Evolutionary conservation across 805 yeast genomes (phyloP), one percentile per base, ranked within the genome.

Genomic region (Pichia pseudocactophila): DNA sequence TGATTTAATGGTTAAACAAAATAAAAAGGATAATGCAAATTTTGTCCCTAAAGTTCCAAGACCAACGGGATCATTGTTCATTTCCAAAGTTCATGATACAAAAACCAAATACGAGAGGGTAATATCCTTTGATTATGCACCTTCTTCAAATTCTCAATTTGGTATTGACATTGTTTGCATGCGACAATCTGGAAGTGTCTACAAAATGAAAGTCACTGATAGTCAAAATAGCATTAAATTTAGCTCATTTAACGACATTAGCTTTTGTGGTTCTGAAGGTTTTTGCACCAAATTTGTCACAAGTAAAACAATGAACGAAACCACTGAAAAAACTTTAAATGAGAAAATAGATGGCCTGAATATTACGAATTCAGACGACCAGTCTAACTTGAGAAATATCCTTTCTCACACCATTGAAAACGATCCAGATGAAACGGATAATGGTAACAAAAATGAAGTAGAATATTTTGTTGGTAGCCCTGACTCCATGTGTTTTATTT

Each of bases 131-230:
- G 96, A 88, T 58, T 88, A 87, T 57, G 74, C 80, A n/a, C 78
- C 80, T 1, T 77, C 74, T 43, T 46, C 62, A 3, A 42, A 54
- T 6, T 64, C 76, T 2, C 62, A 58, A n/a, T 70, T 78, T 18
- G 73, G 76, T 1, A 72, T 83, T 8, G 78, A 81, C 51, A 69
- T 85, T 44, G 77, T 89, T 25, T 88, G 97, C 59, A 82, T 89
- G 82, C 69, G 96, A 49, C 94, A 86, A 53, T 83, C 95, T 1
- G 97, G 97, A 3, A 81, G 85, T 41, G 79, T 88, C 0, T 88
- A 83, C 60, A 69, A 82, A 44, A 84, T 84, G 89, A 74, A 81
- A 0, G 83, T 81, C 0, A 62, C 68, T 1, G 90, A 84, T 55
- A 73, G 82, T 39, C 78, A 78, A 27, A 76, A 77, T 30, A 68